Base-by-base conservation (phyloP, 176 grass and related monocot species). In the Triticum dicoccoides region DNA sequence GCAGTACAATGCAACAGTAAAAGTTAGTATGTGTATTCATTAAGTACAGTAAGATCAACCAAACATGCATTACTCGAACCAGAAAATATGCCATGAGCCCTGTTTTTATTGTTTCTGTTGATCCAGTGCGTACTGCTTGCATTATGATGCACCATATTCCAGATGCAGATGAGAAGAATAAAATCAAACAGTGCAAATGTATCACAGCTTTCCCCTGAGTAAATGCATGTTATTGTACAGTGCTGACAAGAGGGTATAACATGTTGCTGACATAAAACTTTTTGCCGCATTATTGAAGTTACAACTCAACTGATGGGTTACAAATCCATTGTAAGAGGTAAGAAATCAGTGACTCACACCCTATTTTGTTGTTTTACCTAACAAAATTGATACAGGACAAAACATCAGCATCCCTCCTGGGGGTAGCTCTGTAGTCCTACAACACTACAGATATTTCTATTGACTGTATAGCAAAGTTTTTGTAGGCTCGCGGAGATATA, bases 401-500 rank as follows among this genome's bases (percentile, higher is more conserved):
- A 91, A 88, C 71, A 88, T 81, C 69, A 91, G 76, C 82, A 81
- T 76, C 85, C 85, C 81, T 76, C 76, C 61, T 76, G 39, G 80
- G 89, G 85, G 38, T 15, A 80, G 54, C 76, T 70, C 85, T 76
- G 89, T 85, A 85, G 81, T 76, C 63, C 76, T 88, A 81, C 49
- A 66, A 87, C 68, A 85, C 76, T 69, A 84, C 47, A 81, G 85
- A 52, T 64, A 76, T 80, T 88, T 88, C 89, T 91, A 88, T 32
- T 84, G 27, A 85, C 69, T 77, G 85, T 91, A 88, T 88, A 98
- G 81, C 65, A 96, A 61, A 73, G 17, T 61, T 87, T 98, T 94
- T 24, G 93, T 98, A 77, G 84, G 80, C 71, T 81, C 73, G 73
- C 65, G 85, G 69, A 98, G 89, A 94, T 96, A 98, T 76, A 44